Evolutionary conservation across 495 filamentous ascomycete species (phyloP).

Genomic region (Penicillium pulvis): DNA sequence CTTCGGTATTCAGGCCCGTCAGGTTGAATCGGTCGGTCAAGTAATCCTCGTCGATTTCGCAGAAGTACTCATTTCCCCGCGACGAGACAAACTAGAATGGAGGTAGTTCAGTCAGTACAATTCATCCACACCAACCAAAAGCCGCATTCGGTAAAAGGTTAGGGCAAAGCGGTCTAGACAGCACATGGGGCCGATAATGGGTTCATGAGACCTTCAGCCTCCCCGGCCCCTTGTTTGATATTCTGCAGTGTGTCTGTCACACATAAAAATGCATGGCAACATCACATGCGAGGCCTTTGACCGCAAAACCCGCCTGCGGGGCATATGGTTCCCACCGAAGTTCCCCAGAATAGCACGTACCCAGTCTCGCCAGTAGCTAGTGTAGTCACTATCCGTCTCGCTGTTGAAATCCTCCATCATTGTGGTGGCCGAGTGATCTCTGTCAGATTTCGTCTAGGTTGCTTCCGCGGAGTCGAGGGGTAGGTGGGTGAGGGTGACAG

Average conservation of each 20-base stretch:
- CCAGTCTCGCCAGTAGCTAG: conserved; percentile 99
- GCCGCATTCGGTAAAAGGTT: background rate
- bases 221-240: background rate
- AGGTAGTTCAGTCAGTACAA: conserved; percentile 15
- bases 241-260: background rate
- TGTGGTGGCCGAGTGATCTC: conserved; percentile 8
- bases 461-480: conserved; percentile 12
- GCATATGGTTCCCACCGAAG: conserved; percentile 9
- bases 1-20: conserved; percentile 94
- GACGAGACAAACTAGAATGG: conserved; percentile 86
- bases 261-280: background rate
- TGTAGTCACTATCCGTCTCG: conserved; percentile 98
- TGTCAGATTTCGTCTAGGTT: conserved; percentile 7
- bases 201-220: background rate
- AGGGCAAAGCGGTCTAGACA: background rate
- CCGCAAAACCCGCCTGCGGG: conserved; percentile 2
- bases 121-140: conserved; percentile 1
- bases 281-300: conserved; percentile 1
- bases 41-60: conserved; percentile 99
- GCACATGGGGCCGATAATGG: background rate
- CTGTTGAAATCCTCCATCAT: conserved; percentile 95
- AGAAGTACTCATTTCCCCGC: conserved; percentile 98
- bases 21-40: conserved; percentile 98
- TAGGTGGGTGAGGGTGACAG: conserved; percentile 18
- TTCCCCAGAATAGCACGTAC: conserved; percentile 55